Evolutionary conservation across 1,284 basidiomycete genomes (phyloP), one percentile per base, ranked within the genome.

Genomic region (Papiliotrema fonsecae): DNA sequence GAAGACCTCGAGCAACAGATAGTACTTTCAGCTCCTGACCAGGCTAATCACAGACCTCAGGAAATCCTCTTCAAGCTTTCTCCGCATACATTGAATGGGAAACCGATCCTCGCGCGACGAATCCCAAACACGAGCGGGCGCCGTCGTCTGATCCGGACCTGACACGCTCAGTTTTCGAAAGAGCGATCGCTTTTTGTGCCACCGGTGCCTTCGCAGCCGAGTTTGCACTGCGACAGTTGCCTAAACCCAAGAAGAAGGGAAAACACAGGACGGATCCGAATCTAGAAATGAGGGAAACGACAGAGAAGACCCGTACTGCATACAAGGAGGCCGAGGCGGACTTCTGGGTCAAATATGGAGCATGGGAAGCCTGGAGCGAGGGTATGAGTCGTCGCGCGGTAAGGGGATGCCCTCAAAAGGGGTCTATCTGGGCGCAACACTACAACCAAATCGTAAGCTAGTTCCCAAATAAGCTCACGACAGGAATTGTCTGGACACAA

Each of bases 161-260:
- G 6, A 75, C 86, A 25, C 72, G 75, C 4, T 77, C 77, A 2
- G 74, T 90, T 1, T 88, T 85, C 60, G 88, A 93, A 67, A 81
- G 90, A 10, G 84, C 87, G 0, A 82, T 91, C 39, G 75, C 83
- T 2, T 82, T 52, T n/a, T 66, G 64, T 45, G 53, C 61, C 18
- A 46, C 47, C 10, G 57, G 87, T 55, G 84, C 83, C 1, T 83
- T 82, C 3, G 6, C 13, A 30, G 26, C 39, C n/a, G 52, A 51
- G 40, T 51, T 22, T 45, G n/a, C 42, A 31, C 30, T 45, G n/a
- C 4, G 81, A 75, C 61, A 72, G 77, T 60, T 6, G 77, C 74
- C 18, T 13, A 49, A 57, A 26, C 50, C 43, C 13, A 31, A 14
- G 22, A 48, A 39, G 79, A 82, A 19, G 84, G 87, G 62, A 76